phyloP scores from a whole-genome alignment of 2,329 filamentous ascomycete genomes.

The Fusarium concolor region DNA sequence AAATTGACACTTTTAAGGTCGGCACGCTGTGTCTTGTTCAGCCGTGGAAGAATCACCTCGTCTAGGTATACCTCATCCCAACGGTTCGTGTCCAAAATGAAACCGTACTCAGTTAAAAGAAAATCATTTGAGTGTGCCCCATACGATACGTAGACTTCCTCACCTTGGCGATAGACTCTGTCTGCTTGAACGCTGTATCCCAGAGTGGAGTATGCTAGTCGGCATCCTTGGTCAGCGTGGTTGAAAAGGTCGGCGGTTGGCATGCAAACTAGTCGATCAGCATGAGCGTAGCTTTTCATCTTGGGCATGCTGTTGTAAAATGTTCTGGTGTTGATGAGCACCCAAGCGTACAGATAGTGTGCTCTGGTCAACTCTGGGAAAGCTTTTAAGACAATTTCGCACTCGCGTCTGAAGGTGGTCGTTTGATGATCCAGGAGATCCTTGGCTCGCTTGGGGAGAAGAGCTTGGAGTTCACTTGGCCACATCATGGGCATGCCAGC shows the following conservation, averaged over 20 bases:
- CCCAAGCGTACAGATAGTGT: slow-evolving; percentile 66
- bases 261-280: slow-evolving; percentile 75
- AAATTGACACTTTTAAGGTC: slow-evolving; percentile 60
- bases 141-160: slow-evolving; percentile 77
- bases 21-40: slow-evolving; percentile 53
- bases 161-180: slow-evolving; percentile 63
- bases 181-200: slow-evolving; percentile 67
- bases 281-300: slow-evolving; percentile 56
- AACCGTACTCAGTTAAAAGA: slow-evolving; percentile 75
- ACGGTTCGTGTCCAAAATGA: slow-evolving; percentile 60
- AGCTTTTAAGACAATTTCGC: slow-evolving; percentile 49
- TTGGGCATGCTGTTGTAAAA: slow-evolving; percentile 67
- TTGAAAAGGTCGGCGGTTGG: slow-evolving; percentile 81
- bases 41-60: slow-evolving; percentile 57
- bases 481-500: slow-evolving; percentile 57
- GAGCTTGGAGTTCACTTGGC: slow-evolving; percentile 57
- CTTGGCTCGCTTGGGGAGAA: slow-evolving; percentile 59
- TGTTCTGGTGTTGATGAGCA: slow-evolving; percentile 71
- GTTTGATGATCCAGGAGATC: slow-evolving; percentile 66
- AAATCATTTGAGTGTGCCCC: slow-evolving; percentile 79
- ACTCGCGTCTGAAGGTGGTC: slow-evolving; percentile 56
- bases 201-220: slow-evolving; percentile 61
- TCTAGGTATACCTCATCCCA: slow-evolving; percentile 65
- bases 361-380: slow-evolving; percentile 51
- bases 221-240: slow-evolving; percentile 62